Evolutionary conservation across 176 grass and related monocot genomes (phyloP).

Genomic region (Raddia guianensis): DNA sequence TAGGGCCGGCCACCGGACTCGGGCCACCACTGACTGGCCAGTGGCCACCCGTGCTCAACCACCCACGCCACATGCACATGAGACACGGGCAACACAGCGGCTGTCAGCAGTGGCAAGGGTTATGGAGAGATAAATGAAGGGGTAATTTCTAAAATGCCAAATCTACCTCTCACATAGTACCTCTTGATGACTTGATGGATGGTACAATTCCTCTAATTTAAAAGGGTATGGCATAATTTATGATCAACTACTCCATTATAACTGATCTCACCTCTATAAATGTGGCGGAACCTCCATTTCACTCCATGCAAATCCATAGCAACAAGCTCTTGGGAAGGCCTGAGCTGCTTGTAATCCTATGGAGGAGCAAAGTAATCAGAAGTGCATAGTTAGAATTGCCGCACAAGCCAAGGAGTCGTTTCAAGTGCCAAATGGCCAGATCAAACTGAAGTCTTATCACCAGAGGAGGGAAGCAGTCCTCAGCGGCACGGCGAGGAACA

Average conservation of each 20-base stretch:
- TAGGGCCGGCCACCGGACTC: too few relatives aligned
- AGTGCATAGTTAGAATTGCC: background rate
- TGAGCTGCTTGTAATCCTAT: slow-evolving; percentile 93
- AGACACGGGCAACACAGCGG: too few relatives aligned
- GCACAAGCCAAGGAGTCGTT: slow-evolving; percentile 8
- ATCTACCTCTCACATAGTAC: too few relatives aligned
- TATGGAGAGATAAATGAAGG: too few relatives aligned
- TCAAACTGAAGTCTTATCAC: slow-evolving; percentile 43
- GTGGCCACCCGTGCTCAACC: too few relatives aligned
- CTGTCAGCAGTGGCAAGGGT: too few relatives aligned
- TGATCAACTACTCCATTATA: slow-evolving; percentile 10
- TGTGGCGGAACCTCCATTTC: slow-evolving; percentile 92
- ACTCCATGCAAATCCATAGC: slow-evolving; percentile 92
- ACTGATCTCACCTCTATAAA: slow-evolving; percentile 78
- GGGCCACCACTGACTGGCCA: too few relatives aligned
- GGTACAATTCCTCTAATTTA: too few relatives aligned
- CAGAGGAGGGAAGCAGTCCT: slow-evolving; percentile 93
- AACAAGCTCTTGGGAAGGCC: slow-evolving; percentile 96
- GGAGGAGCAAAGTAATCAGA: slow-evolving; percentile 11
- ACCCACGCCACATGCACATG: too few relatives aligned
- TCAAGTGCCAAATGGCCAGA: slow-evolving; percentile 1
- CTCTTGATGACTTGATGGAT: too few relatives aligned
- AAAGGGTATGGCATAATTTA: background rate
- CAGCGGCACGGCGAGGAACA: slow-evolving; percentile 94
- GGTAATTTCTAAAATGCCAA: too few relatives aligned